Conservation (phyloP, 163 green algal genomes). For the Chlamydomonas reinhardtii region DNA sequence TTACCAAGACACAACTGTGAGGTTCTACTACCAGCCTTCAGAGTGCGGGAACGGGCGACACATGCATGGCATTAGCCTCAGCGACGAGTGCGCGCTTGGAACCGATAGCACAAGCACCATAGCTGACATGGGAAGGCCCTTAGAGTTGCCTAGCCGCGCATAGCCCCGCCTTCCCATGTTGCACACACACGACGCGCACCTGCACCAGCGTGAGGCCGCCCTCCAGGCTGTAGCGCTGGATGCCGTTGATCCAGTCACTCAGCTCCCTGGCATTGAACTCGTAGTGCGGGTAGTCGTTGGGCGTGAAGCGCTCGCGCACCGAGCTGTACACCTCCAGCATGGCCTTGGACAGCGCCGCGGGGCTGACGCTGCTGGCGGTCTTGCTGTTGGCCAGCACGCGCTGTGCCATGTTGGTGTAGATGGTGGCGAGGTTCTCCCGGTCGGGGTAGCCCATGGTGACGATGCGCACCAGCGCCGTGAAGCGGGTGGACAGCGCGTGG, state of each 20-base stretch:
- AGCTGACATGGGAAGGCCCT: too few species aligned
- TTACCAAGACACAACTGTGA: too few species aligned
- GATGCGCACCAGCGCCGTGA: slow-evolving; percentile 72
- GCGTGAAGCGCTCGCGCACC: slow-evolving; percentile 58
- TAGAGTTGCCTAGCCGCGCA: too few species aligned
- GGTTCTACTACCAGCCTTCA: too few species aligned
- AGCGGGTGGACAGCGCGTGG: slow-evolving; percentile 70
- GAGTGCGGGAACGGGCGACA: too few species aligned
- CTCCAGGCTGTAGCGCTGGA: slow-evolving; percentile 62
- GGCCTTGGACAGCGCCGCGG: slow-evolving; percentile 50
- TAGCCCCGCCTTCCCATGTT: too few species aligned
- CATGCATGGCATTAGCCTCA: neutral
- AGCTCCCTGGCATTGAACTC: slow-evolving; percentile 80
- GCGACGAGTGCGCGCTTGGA: too few species aligned
- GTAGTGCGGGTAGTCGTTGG: slow-evolving; percentile 74
- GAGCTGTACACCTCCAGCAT: slow-evolving; percentile 68
- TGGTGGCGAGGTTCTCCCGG: slow-evolving; percentile 60
- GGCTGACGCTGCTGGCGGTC: slow-evolving; percentile 30
- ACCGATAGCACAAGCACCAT: too few species aligned
- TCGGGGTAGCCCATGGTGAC: slow-evolving; percentile 69
- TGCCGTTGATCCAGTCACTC: slow-evolving; percentile 61
- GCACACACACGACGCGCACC: neutral
- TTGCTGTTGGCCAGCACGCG: slow-evolving; percentile 32
- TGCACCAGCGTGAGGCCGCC: slow-evolving; percentile 55
- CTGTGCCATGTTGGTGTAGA: slow-evolving; percentile 69